Percentiles rank a stretch among this genome's conserved stretches.
These are phyloP conservation scores for Nigrograna mackinnonii DNA, from an alignment of 2,329 filamentous ascomycete genomes.

Conservation along the genomic window DNA sequence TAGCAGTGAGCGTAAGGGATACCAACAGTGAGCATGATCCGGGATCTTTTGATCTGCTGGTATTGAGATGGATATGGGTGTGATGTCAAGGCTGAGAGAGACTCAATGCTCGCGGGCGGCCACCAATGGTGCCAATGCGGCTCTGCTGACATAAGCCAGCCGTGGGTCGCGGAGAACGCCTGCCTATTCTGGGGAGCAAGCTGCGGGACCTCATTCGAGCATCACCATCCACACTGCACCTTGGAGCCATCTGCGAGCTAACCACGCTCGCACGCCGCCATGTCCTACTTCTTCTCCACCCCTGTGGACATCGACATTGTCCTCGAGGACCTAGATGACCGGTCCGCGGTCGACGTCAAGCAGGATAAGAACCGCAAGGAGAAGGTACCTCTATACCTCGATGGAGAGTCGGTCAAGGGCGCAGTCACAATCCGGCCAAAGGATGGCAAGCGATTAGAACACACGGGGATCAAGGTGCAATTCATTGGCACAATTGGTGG, in stretches of 20 bases:
- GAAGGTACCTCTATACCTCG: constrained; percentile 95
- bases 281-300: constrained; percentile 95
- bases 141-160: too few species aligned
- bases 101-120: too few species aligned
- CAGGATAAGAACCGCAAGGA: constrained; percentile 97
- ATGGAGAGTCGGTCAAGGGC: constrained; percentile 97
- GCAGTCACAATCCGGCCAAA: constrained; percentile 94
- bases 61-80: too few species aligned
- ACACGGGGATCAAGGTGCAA: constrained; percentile 99
- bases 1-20: too few species aligned
- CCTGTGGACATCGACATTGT: constrained; percentile 99
- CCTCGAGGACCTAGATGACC: constrained; percentile 91
- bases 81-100: too few species aligned
- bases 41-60: too few species aligned
- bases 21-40: too few species aligned
- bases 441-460: constrained; percentile 96
- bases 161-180: too few species aligned
- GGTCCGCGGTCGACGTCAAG: constrained; percentile 95
- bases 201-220: constrained; percentile 13
- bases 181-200: constrained; percentile 18
- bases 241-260: neutral
- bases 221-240: constrained; percentile 2
- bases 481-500: constrained; percentile 98
- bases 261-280: constrained; percentile 39
- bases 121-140: too few species aligned